Evolutionary conservation across 2,329 filamentous ascomycete species (phyloP).

Genomic region (Epichloe aotearoae): DNA sequence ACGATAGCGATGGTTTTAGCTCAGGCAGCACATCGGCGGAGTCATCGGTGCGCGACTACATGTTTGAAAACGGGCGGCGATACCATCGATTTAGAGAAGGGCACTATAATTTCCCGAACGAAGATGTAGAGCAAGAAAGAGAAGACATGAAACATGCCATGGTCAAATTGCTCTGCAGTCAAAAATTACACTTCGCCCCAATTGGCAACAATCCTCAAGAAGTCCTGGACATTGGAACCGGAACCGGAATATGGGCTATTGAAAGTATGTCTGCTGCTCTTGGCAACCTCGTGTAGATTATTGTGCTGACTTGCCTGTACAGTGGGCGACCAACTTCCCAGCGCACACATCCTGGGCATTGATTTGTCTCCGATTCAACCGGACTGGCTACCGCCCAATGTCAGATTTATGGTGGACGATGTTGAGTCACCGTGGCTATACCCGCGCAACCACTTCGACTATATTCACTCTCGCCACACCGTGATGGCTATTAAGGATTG

Average conservation of each 20-base stretch:
- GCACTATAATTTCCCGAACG: conserved; percentile 45
- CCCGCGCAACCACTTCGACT: conserved; percentile 42
- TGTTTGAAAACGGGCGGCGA: conserved; percentile 43
- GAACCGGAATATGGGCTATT: conserved; percentile 47
- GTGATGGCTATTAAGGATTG: conserved; percentile 44
- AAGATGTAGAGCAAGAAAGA: conserved; percentile 44
- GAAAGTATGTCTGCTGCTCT: conserved; percentile 25
- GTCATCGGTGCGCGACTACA: conserved; percentile 34
- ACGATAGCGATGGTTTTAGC: conserved; percentile 23
- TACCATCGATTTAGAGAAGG: conserved; percentile 44
- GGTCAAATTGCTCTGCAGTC: conserved; percentile 33
- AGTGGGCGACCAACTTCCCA: conserved; percentile 34
- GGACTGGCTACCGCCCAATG: conserved; percentile 39
- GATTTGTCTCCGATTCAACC: conserved; percentile 37
- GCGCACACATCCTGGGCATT: conserved; percentile 29
- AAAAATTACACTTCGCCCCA: conserved; percentile 38
- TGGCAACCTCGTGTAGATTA: too few relatives aligned
- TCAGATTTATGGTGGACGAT: conserved; percentile 44
- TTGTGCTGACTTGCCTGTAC: neutral
- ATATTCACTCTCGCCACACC: conserved; percentile 45
- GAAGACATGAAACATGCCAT: conserved; percentile 45
- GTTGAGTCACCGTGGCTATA: conserved; percentile 44
- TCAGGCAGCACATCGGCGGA: conserved; percentile 25
- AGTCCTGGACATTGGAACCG: conserved; percentile 44
- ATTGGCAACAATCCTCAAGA: conserved; percentile 33